phyloP scores from a whole-genome alignment of 2,329 filamentous ascomycete genomes.

The Lizonia empirigonia region DNA sequence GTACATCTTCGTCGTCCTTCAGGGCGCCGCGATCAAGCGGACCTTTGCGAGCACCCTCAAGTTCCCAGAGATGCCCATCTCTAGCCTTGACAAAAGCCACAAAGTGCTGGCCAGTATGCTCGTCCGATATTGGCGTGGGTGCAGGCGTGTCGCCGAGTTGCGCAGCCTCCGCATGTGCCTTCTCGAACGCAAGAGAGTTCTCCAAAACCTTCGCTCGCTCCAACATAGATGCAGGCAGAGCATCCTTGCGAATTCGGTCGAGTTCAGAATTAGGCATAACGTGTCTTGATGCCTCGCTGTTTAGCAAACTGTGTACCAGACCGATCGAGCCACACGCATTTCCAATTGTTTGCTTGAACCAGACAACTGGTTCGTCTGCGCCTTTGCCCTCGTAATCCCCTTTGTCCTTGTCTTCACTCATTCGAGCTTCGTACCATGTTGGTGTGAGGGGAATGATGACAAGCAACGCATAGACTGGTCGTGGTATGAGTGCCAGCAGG shows the following conservation, averaged over 20 bases:
- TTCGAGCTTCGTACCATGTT: conserved; percentile 49
- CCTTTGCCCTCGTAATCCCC: conserved; percentile 55
- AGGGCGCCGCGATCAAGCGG: conserved; percentile 53
- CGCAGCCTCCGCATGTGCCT: conserved; percentile 52
- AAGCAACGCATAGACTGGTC: conserved; percentile 60
- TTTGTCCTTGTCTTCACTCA: conserved; percentile 50
- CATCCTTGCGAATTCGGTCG: conserved; percentile 52
- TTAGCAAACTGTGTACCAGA: conserved; percentile 60
- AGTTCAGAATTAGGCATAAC: conserved; percentile 53
- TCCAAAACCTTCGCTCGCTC: conserved; percentile 60
- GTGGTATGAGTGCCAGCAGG: conserved; percentile 57
- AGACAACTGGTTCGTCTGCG: conserved; percentile 59
- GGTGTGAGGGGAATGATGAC: conserved; percentile 57
- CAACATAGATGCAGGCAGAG: conserved; percentile 51
- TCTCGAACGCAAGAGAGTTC: conserved; percentile 53
- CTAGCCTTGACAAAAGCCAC: conserved; percentile 55
- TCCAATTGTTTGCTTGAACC: conserved; percentile 65
- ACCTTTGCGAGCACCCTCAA: conserved; percentile 53
- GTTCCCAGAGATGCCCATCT: conserved; percentile 55
- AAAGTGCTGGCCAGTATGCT: conserved; percentile 50
- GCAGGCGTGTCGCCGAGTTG: conserved; percentile 49
- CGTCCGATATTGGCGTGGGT: conserved; percentile 37
- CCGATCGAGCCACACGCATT: conserved; percentile 65
- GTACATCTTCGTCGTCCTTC: conserved; percentile 51
- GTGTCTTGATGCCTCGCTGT: conserved; percentile 53